Conservation (phyloP, 2,329 filamentous ascomycete genomes). For the Arachnomyces sp. region DNA sequence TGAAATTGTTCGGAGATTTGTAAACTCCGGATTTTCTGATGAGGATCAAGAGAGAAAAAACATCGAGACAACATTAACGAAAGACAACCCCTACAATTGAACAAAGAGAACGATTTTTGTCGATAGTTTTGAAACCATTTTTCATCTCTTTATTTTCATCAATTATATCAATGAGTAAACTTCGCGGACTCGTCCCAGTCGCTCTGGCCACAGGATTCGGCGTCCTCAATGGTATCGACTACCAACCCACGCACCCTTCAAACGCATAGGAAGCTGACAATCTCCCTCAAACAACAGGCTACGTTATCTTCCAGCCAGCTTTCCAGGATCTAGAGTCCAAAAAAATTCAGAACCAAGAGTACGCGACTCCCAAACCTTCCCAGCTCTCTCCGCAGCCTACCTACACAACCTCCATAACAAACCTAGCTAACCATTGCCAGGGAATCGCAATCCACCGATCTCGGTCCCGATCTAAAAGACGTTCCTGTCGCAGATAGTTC, state of each 20-base stretch:
- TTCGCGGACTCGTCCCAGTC: slow-evolving; percentile 29
- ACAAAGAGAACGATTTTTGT: not conserved
- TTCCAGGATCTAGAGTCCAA: slow-evolving; percentile 31
- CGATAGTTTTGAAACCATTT: not conserved
- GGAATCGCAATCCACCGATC: slow-evolving; percentile 10
- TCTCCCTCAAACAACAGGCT: slow-evolving; percentile 24
- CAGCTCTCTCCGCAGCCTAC: not conserved
- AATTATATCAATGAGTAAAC: slow-evolving; percentile 23
- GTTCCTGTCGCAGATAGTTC: slow-evolving; percentile 8
- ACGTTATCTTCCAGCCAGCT: slow-evolving; percentile 38
- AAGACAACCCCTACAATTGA: not conserved
- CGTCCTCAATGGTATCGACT: slow-evolving; percentile 29
- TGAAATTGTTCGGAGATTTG: slow-evolving; percentile 15
- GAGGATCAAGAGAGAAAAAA: slow-evolving; percentile 3
- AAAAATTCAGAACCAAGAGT: slow-evolving; percentile 14
- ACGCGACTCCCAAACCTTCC: slow-evolving; percentile 2
- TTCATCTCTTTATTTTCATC: not conserved
- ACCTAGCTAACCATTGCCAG: slow-evolving; percentile 4
- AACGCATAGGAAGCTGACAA: not conserved
- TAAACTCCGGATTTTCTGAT: slow-evolving; percentile 1
- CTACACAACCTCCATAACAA: no score
- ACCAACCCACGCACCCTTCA: not conserved
- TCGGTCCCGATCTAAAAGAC: slow-evolving; percentile 13
- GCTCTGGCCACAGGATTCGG: slow-evolving; percentile 33
- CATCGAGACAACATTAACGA: slow-evolving; percentile 8